Evolutionary conservation across 129 eudicot genomes (phyloP).

Genomic region (Pittosporum tobira): DNA sequence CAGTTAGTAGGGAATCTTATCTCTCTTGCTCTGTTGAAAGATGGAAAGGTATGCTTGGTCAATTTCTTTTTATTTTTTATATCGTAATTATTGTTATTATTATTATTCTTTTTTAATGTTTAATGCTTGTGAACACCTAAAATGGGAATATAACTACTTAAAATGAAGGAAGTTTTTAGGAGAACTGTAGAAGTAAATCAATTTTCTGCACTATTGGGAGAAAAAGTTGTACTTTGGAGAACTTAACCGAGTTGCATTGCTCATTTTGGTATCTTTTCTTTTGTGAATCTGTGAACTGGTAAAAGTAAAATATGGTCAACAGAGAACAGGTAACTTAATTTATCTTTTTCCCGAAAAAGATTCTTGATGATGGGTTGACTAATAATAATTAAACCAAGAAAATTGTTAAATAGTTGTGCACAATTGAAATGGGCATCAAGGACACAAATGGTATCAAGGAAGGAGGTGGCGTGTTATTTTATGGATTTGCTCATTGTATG

Average conservation of each 20-base stretch:
- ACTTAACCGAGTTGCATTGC: not conserved
- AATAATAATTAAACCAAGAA: not conserved
- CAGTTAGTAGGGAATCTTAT: slow-evolving; percentile 93
- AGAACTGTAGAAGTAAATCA: not conserved
- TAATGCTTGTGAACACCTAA: not conserved
- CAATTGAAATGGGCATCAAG: not conserved
- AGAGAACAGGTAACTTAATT: too few species aligned
- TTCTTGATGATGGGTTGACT: not conserved
- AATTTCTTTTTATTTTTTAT: not conserved
- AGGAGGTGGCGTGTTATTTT: not conserved
- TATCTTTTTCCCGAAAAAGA: not conserved
- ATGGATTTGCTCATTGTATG: not conserved
- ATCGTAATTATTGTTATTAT: too few species aligned
- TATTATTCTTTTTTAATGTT: not conserved
- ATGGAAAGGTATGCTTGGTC: slow-evolving; percentile 49
- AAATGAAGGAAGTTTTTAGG: not conserved
- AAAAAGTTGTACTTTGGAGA: not conserved
- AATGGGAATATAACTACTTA: not conserved
- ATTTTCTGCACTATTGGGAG: not conserved
- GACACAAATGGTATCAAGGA: too few species aligned
- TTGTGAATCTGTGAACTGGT: not conserved
- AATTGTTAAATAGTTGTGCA: not conserved
- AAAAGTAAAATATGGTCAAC: not conserved
- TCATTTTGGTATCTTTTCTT: not conserved
- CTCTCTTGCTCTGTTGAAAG: slow-evolving; percentile 67